These are phyloP conservation scores for Boletus bicolor DNA, from an alignment of 768 basidiomycete species.

Conservation along the genomic window DNA sequence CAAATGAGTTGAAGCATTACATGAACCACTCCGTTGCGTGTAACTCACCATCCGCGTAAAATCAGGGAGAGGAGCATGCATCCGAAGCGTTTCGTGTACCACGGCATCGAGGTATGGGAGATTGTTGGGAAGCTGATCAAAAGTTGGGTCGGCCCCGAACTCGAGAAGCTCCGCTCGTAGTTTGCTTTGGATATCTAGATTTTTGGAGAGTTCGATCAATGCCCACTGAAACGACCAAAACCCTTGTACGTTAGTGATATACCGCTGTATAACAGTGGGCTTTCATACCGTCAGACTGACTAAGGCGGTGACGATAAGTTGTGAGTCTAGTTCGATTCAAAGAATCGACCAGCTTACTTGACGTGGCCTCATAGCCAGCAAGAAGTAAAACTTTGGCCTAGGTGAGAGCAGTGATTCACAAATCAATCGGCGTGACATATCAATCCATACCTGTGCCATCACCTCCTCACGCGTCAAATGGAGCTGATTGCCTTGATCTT, in stretches of 20 bases:
- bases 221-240: conserved; percentile 38
- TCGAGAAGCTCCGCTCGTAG: conserved; percentile 51
- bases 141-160: conserved; percentile 45
- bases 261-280: too few relatives aligned
- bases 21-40: neutral
- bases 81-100: conserved; percentile 42
- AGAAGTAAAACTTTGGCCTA: conserved; percentile 38
- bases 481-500: conserved; percentile 27
- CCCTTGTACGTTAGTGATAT: neutral
- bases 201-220: conserved; percentile 49
- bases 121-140: conserved; percentile 47
- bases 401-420: neutral
- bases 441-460: conserved; percentile 27
- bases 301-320: neutral
- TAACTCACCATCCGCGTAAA: conserved; percentile 13
- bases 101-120: conserved; percentile 58
- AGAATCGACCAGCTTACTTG: conserved; percentile 22
- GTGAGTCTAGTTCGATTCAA: neutral
- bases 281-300: conserved; percentile 14
- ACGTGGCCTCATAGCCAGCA: conserved; percentile 41
- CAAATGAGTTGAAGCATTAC: neutral
- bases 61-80: conserved; percentile 41
- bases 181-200: conserved; percentile 43
- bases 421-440: neutral
- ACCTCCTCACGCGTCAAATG: conserved; percentile 42